These are phyloP conservation scores for Teratosphaeria nubilosa DNA, from an alignment of 2,329 filamentous ascomycete genomes.

Conservation along the genomic window DNA sequence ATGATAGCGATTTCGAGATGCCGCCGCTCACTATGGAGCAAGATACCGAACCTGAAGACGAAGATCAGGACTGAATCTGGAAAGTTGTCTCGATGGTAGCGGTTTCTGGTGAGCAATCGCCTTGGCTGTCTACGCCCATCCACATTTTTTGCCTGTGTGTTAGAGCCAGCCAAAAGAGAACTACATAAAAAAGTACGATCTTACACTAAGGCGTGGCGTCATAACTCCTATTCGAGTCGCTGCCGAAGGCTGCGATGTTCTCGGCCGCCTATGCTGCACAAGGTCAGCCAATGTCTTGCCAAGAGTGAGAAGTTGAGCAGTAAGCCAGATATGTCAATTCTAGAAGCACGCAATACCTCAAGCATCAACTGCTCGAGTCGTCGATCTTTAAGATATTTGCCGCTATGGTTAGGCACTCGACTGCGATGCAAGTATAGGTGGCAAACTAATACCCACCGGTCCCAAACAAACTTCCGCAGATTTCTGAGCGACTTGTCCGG, in stretches of 20 bases:
- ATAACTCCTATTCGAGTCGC: not conserved
- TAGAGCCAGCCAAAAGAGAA: no score
- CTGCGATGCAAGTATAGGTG: no score
- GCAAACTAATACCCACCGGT: no score
- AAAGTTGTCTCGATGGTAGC: not conserved
- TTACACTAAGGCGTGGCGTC: no score
- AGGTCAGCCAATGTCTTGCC: not conserved
- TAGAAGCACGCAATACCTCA: not conserved
- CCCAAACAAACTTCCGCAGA: no score
- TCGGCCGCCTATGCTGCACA: not conserved
- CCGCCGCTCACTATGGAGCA: conserved; percentile 25
- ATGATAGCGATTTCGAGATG: conserved; percentile 28
- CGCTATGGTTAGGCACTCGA: not conserved
- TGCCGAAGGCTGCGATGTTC: not conserved
- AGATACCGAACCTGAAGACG: conserved; percentile 16
- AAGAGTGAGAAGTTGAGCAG: not conserved
- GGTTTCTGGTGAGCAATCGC: not conserved
- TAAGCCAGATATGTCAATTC: not conserved
- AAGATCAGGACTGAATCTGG: conserved; percentile 1
- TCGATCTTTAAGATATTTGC: not conserved
- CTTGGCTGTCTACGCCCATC: not conserved
- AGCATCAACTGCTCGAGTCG: not conserved
- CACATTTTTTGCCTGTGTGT: no score
- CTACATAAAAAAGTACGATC: no score
- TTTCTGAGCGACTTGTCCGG: not conserved